Evolutionary conservation across 2,329 filamentous ascomycete species (phyloP).

Genomic region (Coniochaeta sp.): DNA sequence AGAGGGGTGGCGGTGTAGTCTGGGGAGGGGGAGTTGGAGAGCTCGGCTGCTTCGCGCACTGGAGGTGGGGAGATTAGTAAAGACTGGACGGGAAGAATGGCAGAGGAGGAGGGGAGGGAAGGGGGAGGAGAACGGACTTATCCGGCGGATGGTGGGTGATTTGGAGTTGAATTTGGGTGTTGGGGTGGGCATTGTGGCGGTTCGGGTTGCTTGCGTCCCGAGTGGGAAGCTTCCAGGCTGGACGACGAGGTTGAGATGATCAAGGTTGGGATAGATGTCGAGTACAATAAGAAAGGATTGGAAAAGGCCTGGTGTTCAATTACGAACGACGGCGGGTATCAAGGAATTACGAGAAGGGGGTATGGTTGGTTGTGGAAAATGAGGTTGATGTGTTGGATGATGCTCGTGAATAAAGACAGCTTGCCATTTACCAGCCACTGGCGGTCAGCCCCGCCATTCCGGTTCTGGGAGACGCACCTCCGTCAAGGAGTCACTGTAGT

Average conservation of each 20-base stretch:
- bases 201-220: no score
- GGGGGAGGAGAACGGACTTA: slow-evolving; percentile 49
- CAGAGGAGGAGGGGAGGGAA: not conserved
- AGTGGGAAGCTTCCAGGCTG: no score
- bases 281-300: not conserved
- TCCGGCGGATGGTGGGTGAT: slow-evolving; percentile 78
- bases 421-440: not conserved
- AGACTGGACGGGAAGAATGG: not conserved
- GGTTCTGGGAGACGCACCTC: not conserved
- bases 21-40: slow-evolving; percentile 70
- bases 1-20: slow-evolving; percentile 82
- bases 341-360: not conserved
- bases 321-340: no score
- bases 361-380: not conserved
- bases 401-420: not conserved
- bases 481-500: not conserved
- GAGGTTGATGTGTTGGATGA: no score
- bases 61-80: slow-evolving; percentile 10
- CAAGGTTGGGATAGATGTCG: no score
- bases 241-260: no score
- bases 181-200: slow-evolving; percentile 30
- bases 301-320: not conserved
- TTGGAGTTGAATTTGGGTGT: slow-evolving; percentile 57
- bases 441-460: not conserved
- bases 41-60: slow-evolving; percentile 88